Evolutionary conservation across 1,139 yeast species (phyloP), one percentile per base, ranked within the genome.

Genomic region (Kurtzmaniella quercitrusa): DNA sequence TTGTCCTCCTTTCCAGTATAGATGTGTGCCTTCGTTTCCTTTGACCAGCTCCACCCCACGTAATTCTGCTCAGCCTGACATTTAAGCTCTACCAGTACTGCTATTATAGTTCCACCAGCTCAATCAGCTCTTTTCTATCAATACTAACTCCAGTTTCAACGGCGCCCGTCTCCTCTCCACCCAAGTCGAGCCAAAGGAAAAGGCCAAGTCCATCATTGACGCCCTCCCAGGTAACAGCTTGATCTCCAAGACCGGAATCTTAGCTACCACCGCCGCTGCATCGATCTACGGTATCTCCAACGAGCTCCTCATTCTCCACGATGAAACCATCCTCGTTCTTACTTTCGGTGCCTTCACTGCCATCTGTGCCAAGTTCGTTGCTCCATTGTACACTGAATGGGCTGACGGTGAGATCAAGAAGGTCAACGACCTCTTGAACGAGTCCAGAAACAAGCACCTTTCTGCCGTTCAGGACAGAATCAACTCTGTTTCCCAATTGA

Each of bases 231-330:
- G 97, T 66, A 85, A 81, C 81, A 82, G 81, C 61, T 75, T 81
- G 58, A 70, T 93, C 58, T 81, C 97, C 56, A 93, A 93, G 81
- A 90, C 97, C 53, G 96, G 97, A 62, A 79, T 91, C 62, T 76
- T 93, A 63, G 97, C 97, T 59, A 90, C 98, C 49, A 81, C 91
- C 51, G 82, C 96, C 46, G 98, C 97, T 48, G 97, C 96, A 48
- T 84, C 95, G 52, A 69, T 91, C 55, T 93, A 90, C 72, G 96
- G 96, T 56, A 83, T 94, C 63, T 86, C 96, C 59, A 89, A 88
- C 72, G 96, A 90, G 68, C 77, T 93, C 56, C 84, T 91, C 68
- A 89, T 93, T 55, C 78, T 93, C 61, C 95, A 93, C 71, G 97
- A 90, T 64, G 98, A 93, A 78, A 79, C 96, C 60, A 81, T 90